These are phyloP conservation scores for Flueggea neowawraea DNA, from an alignment of 441 rosid species.

Conservation along the genomic window DNA sequence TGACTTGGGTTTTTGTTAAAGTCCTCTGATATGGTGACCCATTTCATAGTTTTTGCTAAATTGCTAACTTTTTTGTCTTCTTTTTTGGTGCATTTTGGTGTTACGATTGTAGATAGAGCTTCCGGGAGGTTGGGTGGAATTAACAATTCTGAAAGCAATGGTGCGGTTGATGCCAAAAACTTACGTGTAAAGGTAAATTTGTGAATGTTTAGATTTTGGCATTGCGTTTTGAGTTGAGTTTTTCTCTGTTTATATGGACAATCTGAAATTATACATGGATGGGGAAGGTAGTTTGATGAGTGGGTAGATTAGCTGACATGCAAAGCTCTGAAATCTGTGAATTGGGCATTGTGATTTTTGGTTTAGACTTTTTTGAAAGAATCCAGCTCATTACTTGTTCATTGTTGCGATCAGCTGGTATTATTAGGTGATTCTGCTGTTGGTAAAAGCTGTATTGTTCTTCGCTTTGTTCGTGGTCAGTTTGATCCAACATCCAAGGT, in stretches of 20 bases:
- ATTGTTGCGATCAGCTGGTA: conserved; percentile 58
- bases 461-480: conserved; percentile 97
- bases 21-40: conserved; percentile 12
- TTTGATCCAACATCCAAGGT: conserved; percentile 98
- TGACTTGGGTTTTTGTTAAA: conserved; percentile 5
- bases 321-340: not conserved
- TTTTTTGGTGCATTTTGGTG: not conserved
- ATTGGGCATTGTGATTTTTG: not conserved
- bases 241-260: not conserved
- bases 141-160: conserved; percentile 48
- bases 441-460: conserved; percentile 98
- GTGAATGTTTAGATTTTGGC: not conserved
- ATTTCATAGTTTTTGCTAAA: conserved; percentile 10
- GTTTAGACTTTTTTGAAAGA: not conserved
- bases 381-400: conserved; percentile 14
- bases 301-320: not conserved
- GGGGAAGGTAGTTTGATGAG: not conserved
- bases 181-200: conserved; percentile 82
- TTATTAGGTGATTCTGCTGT: conserved; percentile 97
- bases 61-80: conserved; percentile 7
- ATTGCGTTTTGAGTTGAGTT: not conserved
- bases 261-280: not conserved
- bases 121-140: conserved; percentile 60
- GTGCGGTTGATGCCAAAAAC: conserved; percentile 58
- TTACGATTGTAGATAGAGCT: conserved; percentile 51